Evolutionary conservation across 768 basidiomycete genomes (phyloP), one percentile per base, ranked within the genome.

Genomic region (Mycena rebaudengoi): DNA sequence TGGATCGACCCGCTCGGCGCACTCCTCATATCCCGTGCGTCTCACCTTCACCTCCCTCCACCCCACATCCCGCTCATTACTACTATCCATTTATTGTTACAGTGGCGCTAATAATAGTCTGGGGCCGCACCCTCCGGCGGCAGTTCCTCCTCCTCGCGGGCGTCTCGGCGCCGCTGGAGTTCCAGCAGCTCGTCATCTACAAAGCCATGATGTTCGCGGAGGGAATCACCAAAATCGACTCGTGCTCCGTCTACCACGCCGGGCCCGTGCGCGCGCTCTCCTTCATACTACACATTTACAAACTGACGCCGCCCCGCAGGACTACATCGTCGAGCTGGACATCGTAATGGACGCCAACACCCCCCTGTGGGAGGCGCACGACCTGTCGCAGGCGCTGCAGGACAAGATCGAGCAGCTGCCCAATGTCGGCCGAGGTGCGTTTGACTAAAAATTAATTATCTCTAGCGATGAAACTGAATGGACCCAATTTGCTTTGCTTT

Each of bases 291-390:
- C 25, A 32, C n/a, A 30, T 43, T 46, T 8, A 55, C 41, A 11
- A 21, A 23, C 41, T n/a, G 41, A 39, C n/a, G n/a, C n/a, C n/a
- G 37, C 37, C 14, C n/a, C 16, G 2, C 21, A 79, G 77, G 78
- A 86, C 48, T 87, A 85, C 68, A 82, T 86, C 65, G 88, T 89
- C 29, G 89, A 90, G 69, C 74, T 89, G 21, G 89, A 91, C 74
- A 82, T 90, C 55, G 88, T 89, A 45, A 84, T 89, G 82, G 78
- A 81, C 52, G 83, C 82, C 8, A 83, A 83, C 49, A 89, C 88
- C 49, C 85, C 87, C 3, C 75, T 90, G 1, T 85, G 85, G 82
- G 80, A 79, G 68, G 84, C 84, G 14, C 84, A 85, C 67, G 84
- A 85, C 67, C 65, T 85, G 41, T 78, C 80, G 58, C 84, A 85